phyloP scores from a whole-genome alignment of 257 asterid genomes.

The Lantana camara region DNA sequence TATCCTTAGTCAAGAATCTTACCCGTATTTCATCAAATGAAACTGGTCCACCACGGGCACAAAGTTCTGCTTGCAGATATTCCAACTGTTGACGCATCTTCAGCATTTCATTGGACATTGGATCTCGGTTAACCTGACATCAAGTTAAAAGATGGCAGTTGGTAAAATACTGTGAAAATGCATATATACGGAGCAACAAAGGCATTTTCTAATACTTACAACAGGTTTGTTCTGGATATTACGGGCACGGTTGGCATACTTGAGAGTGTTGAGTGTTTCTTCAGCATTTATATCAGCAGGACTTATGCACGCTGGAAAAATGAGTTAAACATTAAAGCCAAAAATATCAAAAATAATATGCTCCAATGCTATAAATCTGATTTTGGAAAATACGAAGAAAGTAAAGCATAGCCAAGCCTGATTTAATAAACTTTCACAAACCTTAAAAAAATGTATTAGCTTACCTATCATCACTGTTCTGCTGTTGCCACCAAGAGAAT shows the following conservation, averaged over 20 bases:
- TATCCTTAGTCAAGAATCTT: background rate
- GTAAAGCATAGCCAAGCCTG: slow-evolving; percentile 3
- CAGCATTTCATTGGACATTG: slow-evolving; percentile 68
- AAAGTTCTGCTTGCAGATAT: slow-evolving; percentile 69
- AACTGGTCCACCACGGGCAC: slow-evolving; percentile 69
- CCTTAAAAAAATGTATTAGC: background rate
- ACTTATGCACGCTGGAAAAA: slow-evolving; percentile 65
- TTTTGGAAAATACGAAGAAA: no score
- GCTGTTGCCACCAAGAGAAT: slow-evolving; percentile 81
- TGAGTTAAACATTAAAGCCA: background rate
- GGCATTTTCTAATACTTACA: slow-evolving; percentile 37
- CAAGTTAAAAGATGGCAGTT: slow-evolving; percentile 6
- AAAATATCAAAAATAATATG: background rate
- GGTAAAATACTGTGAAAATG: background rate
- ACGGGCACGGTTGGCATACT: slow-evolving; percentile 81
- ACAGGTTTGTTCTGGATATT: slow-evolving; percentile 77
- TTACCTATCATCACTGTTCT: slow-evolving; percentile 78
- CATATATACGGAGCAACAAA: background rate
- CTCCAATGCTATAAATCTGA: background rate
- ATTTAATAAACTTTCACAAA: background rate
- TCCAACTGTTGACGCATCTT: slow-evolving; percentile 77
- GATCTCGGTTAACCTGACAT: slow-evolving; percentile 67
- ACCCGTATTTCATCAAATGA: slow-evolving; percentile 67
- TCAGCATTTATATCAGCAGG: slow-evolving; percentile 84
- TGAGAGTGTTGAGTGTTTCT: slow-evolving; percentile 73